Evolutionary conservation across 169 alveolate species (phyloP).

Genomic region (Plasmodium blacklocki): DNA sequence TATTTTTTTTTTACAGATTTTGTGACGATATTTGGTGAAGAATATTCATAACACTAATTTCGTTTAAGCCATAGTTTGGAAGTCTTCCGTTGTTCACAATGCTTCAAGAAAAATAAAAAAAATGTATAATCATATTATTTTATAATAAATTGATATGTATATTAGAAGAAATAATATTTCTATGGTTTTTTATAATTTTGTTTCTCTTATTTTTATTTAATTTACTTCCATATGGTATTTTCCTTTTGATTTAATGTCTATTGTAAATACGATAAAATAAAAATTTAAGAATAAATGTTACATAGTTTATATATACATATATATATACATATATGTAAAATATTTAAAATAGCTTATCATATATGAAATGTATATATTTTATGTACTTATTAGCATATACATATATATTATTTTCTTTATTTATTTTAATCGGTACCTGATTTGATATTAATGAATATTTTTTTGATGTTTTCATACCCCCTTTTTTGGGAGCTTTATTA

Average conservation of each 20-base stretch:
- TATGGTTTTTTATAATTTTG: not conserved
- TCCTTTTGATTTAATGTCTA: constrained; percentile 65
- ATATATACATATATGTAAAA: not conserved
- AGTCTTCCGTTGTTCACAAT: constrained; percentile 26
- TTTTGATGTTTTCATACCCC: constrained; percentile 1
- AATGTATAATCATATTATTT: not conserved
- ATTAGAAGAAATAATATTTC: no score
- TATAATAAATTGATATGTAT: not conserved
- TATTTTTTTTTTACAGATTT: constrained; percentile 60
- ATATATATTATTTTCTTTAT: not conserved
- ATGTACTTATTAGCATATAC: not conserved
- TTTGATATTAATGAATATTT: constrained; percentile 61
- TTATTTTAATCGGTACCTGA: constrained; percentile 24
- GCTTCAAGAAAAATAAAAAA: constrained; percentile 36
- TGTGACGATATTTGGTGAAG: constrained; percentile 59
- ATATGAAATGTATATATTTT: not conserved
- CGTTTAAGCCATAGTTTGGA: constrained; percentile 71
- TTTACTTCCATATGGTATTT: constrained; percentile 54
- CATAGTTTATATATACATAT: no score
- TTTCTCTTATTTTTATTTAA: not conserved
- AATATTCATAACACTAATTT: constrained; percentile 59
- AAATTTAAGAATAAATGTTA: not conserved
- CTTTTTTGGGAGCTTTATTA: no score
- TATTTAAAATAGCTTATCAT: not conserved
- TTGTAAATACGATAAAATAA: not conserved